Percentiles rank a stretch among this genome's conserved stretches.
These are phyloP conservation scores for Botryosphaeria dothidea DNA, from an alignment of 2,329 filamentous ascomycete genomes.

Conservation along the genomic window DNA sequence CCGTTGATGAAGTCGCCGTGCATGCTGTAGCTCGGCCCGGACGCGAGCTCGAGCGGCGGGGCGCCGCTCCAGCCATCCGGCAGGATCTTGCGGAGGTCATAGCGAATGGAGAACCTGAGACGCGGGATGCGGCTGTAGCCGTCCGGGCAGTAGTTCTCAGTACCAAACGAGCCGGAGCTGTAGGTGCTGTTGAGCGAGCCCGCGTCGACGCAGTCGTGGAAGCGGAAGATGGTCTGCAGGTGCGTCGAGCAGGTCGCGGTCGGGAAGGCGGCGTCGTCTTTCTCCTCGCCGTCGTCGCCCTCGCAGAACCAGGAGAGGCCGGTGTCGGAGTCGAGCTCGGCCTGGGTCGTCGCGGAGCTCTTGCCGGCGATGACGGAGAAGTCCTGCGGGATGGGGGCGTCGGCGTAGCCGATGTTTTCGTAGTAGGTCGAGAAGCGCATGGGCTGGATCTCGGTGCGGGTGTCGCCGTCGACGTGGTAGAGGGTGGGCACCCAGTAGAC, in stretches of 20 bases:
- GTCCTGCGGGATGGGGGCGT: constrained; percentile 49
- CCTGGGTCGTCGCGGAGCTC: constrained; percentile 34
- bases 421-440: constrained; percentile 51
- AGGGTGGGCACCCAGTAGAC: constrained; percentile 51
- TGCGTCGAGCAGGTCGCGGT: constrained; percentile 42
- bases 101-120: constrained; percentile 51
- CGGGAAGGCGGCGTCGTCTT: constrained; percentile 31
- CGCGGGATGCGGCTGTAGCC: constrained; percentile 50
- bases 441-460: constrained; percentile 36
- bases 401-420: constrained; percentile 43
- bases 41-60: constrained; percentile 47
- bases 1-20: constrained; percentile 54
- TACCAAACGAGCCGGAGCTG: constrained; percentile 32
- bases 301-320: constrained; percentile 42
- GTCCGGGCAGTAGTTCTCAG: constrained; percentile 42
- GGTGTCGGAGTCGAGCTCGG: constrained; percentile 28
- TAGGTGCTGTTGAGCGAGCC: constrained; percentile 38
- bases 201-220: constrained; percentile 47
- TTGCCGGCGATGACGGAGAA: constrained; percentile 45
- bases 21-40: constrained; percentile 43
- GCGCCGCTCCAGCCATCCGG: constrained; percentile 48
- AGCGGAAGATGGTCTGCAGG: constrained; percentile 47
- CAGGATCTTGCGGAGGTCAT: constrained; percentile 46
- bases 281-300: constrained; percentile 17
- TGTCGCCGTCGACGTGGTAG: constrained; percentile 38